These are phyloP conservation scores for Fomitopsis pinicola DNA, from an alignment of 1,284 basidiomycete species.

Conservation along the genomic window DNA sequence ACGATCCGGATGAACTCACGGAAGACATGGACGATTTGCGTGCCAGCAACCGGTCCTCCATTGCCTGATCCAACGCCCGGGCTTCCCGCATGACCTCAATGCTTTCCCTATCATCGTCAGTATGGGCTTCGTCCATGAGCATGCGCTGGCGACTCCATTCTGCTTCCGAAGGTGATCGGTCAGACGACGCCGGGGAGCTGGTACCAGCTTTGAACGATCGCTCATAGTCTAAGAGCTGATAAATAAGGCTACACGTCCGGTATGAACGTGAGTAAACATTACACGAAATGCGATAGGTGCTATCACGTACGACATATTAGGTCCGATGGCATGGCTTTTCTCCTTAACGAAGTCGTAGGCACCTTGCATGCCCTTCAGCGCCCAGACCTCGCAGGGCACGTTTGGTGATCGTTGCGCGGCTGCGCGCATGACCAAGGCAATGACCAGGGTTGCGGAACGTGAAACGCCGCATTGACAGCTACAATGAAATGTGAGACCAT, in stretches of 20 bases:
- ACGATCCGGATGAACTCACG: conserved; percentile 50
- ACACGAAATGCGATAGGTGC: conserved; percentile 9
- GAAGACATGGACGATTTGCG: conserved; percentile 69
- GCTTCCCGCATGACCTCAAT: conserved; percentile 68
- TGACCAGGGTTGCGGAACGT: conserved; percentile 88
- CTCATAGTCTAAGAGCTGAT: conserved; percentile 94
- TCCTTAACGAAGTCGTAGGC: conserved; percentile 90
- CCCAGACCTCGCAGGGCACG: conserved; percentile 72
- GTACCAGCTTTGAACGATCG: conserved; percentile 61
- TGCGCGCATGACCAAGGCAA: conserved; percentile 94
- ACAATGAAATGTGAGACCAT: conserved; percentile 10
- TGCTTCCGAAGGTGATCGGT: conserved; percentile 62
- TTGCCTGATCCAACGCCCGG: conserved; percentile 71
- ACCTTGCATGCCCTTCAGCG: conserved; percentile 87
- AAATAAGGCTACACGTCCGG: conserved; percentile 71
- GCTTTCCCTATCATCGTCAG: conserved; percentile 50
- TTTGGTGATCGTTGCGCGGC: conserved; percentile 69
- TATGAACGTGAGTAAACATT: conserved; percentile 7
- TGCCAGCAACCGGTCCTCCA: conserved; percentile 74
- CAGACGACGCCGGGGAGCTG: conserved; percentile 46
- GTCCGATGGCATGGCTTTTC: conserved; percentile 85
- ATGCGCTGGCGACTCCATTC: conserved; percentile 78
- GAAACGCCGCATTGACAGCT: conserved; percentile 98
- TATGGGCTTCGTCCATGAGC: conserved; percentile 56
- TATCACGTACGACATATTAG: conserved; percentile 88